Conservation (phyloP, 2,329 filamentous ascomycete species). For the Pseudohalonectria lignicola region DNA sequence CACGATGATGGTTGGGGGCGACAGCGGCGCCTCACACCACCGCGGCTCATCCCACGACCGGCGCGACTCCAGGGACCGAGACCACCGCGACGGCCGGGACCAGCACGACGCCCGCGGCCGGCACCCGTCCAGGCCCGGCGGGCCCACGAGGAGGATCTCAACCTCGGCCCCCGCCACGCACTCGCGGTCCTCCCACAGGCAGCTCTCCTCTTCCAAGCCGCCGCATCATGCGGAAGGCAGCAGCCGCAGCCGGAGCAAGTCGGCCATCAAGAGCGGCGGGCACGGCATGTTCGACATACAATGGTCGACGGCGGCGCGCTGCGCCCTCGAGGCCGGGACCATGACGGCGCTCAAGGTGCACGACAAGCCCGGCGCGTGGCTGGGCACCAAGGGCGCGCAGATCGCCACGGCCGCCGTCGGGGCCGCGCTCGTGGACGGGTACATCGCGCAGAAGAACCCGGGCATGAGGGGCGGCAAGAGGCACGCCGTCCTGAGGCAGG, state of each 20-base stretch:
- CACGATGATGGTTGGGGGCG: too few species aligned
- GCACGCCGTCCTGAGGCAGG: constrained; percentile 14
- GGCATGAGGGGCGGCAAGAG: constrained; percentile 12
- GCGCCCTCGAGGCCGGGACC: constrained; percentile 13
- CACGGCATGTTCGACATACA: constrained; percentile 3
- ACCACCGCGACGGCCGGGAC: too few species aligned
- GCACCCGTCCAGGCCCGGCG: too few species aligned
- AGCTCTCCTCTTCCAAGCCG: too few species aligned
- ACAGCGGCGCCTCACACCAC: too few species aligned
- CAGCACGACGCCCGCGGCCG: too few species aligned
- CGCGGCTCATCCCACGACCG: too few species aligned
- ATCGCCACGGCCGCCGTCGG: constrained; percentile 15
- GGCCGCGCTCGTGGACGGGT: constrained; percentile 15
- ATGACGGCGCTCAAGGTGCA: constrained; percentile 11
- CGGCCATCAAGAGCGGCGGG: neutral
- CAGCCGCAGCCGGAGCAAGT: constrained; percentile 3
- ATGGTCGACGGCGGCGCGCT: constrained; percentile 10
- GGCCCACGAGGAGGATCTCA: too few species aligned
- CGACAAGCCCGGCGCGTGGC: constrained; percentile 10
- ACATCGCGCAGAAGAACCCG: constrained; percentile 10
- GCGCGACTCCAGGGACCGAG: too few species aligned
- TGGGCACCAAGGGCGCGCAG: constrained; percentile 12
- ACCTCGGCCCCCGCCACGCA: too few species aligned
- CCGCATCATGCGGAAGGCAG: too few species aligned
- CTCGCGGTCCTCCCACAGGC: too few species aligned